Conservation (phyloP, 169 alveolate genomes). For the Plasmodium falciparum region DNA sequence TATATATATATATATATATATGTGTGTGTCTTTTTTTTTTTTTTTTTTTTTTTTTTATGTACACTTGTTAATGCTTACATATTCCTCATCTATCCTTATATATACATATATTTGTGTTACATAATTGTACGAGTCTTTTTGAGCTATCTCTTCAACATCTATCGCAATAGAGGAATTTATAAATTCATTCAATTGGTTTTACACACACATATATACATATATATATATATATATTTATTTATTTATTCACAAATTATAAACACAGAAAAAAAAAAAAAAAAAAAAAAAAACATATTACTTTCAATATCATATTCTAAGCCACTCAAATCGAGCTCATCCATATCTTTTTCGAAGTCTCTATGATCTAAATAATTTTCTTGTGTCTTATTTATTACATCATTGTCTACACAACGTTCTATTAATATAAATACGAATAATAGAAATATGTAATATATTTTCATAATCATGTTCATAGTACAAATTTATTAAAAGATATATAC, state of each 20-base stretch:
- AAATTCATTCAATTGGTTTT: background rate
- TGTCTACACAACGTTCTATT: background rate
- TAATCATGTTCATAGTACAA: slow-evolving; percentile 25
- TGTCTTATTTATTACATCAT: background rate
- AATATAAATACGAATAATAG: slow-evolving; percentile 6
- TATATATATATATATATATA: no score
- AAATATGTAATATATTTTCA: slow-evolving; percentile 25
- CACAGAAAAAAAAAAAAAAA: background rate
- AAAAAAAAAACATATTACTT: slow-evolving; percentile 1
- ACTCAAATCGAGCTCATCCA: slow-evolving; percentile 48
- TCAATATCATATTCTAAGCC: slow-evolving; percentile 62
- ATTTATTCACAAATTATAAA: background rate
- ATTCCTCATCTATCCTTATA: slow-evolving; percentile 31
- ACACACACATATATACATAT: background rate
- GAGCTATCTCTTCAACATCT: slow-evolving; percentile 51
- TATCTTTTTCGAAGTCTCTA: slow-evolving; percentile 61
- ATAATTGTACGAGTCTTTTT: slow-evolving; percentile 19
- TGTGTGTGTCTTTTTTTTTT: no score
- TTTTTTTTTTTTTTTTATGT: no score
- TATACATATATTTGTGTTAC: slow-evolving; percentile 37
- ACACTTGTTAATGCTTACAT: no score
- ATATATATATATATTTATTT: no score
- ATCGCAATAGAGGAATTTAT: background rate
- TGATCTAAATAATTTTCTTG: background rate
- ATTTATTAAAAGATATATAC: background rate